Evolutionary conservation across 2,329 filamentous ascomycete species (phyloP), one percentile per base, ranked within the genome.

Genomic region (Penicillium sp.): DNA sequence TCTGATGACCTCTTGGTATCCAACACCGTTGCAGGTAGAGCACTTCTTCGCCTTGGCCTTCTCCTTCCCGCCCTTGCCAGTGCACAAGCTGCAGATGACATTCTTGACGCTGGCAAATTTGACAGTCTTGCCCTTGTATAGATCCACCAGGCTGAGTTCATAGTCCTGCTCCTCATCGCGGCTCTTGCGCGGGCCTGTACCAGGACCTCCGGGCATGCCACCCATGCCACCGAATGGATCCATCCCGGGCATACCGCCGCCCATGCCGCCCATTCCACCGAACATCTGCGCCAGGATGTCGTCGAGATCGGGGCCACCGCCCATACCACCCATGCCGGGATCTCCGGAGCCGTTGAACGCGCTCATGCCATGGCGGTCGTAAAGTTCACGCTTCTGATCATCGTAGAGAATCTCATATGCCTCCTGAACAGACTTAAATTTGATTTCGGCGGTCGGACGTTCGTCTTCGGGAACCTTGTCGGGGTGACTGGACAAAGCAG

Each of bases 41-140:
- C 94, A 99, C 53, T 86, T 80, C 56, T 87, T 82, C 63, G 89
- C 84, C 77, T 94, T 95, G 49, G 90, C 88, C 75, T 92, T 95
- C 56, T 95, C 89, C 75, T 95, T 96, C 59, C 89, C 94, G 38
- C 94, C 94, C 43, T 81, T 85, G 42, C 94, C 94, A 70, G 92
- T 93, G 79, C 94, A 99, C 65, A 85, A 82, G 53, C 81, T 81
- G 76, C 94, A 99, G 56, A 96, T 80, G 56, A 96, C 83, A 68
- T 96, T 93, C 79, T 97, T 97, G 67, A 92, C 95, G 67, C 89
- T 94, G 8, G 90, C 86, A 71, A 99, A 96, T 76, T 95, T 94
- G 68, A 95, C 94, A 0, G 94, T 96, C 81, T 97, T 96, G 66
- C 94, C 94, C 77, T 95, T 96, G 82, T 97, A 99, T 29, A 99